Percentiles rank a stretch among this genome's conserved stretches.
These are phyloP conservation scores for Chaetomidium leptoderma DNA, from an alignment of 495 filamentous ascomycete genomes.

Conservation along the genomic window DNA sequence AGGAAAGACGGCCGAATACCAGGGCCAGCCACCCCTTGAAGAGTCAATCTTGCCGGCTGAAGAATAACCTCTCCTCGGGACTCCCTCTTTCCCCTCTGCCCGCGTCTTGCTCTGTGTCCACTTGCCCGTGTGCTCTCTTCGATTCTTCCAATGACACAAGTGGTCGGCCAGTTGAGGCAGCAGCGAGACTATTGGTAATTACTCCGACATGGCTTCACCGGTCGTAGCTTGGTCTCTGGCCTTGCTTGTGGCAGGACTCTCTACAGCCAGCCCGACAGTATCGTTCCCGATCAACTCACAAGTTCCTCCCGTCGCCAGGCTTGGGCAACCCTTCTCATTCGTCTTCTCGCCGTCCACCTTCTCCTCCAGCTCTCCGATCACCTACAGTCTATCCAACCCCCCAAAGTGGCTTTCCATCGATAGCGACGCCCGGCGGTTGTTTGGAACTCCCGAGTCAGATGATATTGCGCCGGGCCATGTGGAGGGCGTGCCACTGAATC, in stretches of 20 bases:
- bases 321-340: slow-evolving; percentile 60
- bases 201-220: slow-evolving; percentile 22
- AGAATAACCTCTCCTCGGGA: neutral
- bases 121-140: neutral
- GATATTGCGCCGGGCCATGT: slow-evolving; percentile 52
- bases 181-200: neutral
- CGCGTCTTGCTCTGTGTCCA: neutral
- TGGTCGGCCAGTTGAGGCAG: neutral
- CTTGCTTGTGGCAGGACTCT: slow-evolving; percentile 22
- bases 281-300: slow-evolving; percentile 73
- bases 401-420: slow-evolving; percentile 70
- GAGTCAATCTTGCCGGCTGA: slow-evolving; percentile 10
- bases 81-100: neutral
- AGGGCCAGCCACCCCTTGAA: slow-evolving; percentile 19
- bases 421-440: slow-evolving; percentile 55
- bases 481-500: slow-evolving; percentile 46
- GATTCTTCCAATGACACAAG: neutral
- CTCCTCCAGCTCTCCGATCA: slow-evolving; percentile 47
- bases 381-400: slow-evolving; percentile 58
- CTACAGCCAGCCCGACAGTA: slow-evolving; percentile 45
- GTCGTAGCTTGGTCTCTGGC: slow-evolving; percentile 6
- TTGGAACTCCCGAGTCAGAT: slow-evolving; percentile 55
- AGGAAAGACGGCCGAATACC: neutral
- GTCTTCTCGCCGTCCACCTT: slow-evolving; percentile 67
- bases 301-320: slow-evolving; percentile 68